Percentiles rank a stretch among this genome's conserved stretches.
Conservation (phyloP, 2,329 filamentous ascomycete species). For the Dryadomyces quercus-mongolicae region DNA sequence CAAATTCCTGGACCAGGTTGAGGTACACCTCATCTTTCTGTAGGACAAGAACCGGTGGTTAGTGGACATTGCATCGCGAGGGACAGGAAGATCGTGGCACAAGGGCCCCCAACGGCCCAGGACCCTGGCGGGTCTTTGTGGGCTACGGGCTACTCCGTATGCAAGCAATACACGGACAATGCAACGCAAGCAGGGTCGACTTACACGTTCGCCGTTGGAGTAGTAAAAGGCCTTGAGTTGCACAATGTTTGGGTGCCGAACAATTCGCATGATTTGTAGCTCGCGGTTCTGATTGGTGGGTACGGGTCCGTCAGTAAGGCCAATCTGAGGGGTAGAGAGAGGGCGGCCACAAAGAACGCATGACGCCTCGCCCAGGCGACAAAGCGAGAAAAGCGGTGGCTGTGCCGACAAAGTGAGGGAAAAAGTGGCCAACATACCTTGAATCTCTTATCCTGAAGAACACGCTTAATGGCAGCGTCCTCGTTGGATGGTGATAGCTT, state of each 20-base stretch:
- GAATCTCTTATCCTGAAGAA: constrained; percentile 98
- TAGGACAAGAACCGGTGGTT: constrained; percentile 4
- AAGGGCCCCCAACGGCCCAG: not conserved
- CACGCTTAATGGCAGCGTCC: constrained; percentile 97
- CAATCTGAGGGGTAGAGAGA: not conserved
- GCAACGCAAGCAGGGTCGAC: constrained; percentile 12
- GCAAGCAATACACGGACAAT: not conserved
- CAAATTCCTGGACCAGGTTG: constrained; percentile 94
- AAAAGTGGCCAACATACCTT: constrained; percentile 52
- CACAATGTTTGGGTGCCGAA: constrained; percentile 96
- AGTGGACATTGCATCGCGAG: not conserved
- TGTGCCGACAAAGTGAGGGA: not conserved
- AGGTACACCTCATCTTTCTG: constrained; percentile 98
- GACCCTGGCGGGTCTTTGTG: not conserved
- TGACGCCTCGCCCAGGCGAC: not conserved
- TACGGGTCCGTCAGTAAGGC: not conserved
- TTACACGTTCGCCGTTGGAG: constrained; percentile 94
- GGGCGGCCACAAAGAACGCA: not conserved
- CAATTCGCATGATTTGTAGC: constrained; percentile 98
- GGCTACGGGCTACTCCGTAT: too few species aligned
- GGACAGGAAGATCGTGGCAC: too few species aligned
- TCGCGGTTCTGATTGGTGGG: constrained; percentile 68
- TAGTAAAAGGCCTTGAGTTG: constrained; percentile 99
- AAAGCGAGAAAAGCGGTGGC: not conserved
- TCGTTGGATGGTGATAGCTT: constrained; percentile 96